Evolutionary conservation across 257 asterid species (phyloP), one percentile per base, ranked within the genome.

Genomic region (Lycium ferocissimum): DNA sequence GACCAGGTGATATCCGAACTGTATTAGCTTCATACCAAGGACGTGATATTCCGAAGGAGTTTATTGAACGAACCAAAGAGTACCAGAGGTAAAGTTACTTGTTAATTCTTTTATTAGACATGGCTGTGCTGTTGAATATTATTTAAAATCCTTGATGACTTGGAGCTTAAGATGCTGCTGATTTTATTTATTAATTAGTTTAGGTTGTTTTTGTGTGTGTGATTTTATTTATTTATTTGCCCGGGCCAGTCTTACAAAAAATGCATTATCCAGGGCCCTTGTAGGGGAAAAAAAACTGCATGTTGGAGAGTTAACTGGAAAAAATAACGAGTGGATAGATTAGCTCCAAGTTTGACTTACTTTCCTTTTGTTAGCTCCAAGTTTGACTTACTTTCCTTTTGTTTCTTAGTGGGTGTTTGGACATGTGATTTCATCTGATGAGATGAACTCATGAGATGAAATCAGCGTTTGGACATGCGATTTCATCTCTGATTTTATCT

Each of bases 21-120:
- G 98, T 94, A 84, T 85, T 96, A 88, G 92, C 98, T 76, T 96
- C 98, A 53, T 96, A 94, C 86, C 89, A 94, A 88, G 99, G 97
- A 17, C 93, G 85, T 83, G 98, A 96, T 89, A 91, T 96, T 83
- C 83, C 97, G 7, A 91, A 94, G 85, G 99, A 96, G 93, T 94
- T 96, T 90, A 91, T 92, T 82, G 92, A 93, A 84, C 93, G 99
- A 79, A 92, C 98, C 18, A 93, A 94, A 87, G 94, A 92, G 83
- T 91, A 92, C 86, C 93, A 89, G 83, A 92, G 97, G 99, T 96
- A 37, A 81, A 82, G 18, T 73, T 89, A 54, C 70, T 54, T 84
- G 73, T 43, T 14, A 38, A 56, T 78, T 83, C 26, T 9, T 51
- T 51, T 3, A 51, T 26, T 53, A 51, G 62, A 53, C 14, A 13